Evolutionary conservation across 2,329 filamentous ascomycete species (phyloP), one percentile per base, ranked within the genome.

Genomic region (Knufia petricola): DNA sequence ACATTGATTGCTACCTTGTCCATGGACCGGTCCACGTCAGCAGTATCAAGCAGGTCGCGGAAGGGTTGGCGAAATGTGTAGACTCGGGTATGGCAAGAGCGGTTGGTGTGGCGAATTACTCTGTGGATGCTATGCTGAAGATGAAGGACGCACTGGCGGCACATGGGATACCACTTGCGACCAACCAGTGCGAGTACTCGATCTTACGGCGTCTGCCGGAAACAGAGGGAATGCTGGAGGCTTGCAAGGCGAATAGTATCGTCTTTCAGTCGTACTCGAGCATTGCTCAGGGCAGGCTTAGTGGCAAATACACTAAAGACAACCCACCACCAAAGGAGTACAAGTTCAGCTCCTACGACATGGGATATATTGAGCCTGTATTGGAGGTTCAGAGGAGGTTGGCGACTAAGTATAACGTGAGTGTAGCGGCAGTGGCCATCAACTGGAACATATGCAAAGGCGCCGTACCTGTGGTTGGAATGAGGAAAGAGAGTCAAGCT

Each of bases 401-500:
- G 46, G 65, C 64, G 0, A 61, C 64, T 7, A 61, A 63, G 47
- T 60, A 59, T 8, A 61, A 59, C 3, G 63, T 67, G 12, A 55
- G 54, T 15, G 53, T 64, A 13, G 61, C 65, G 21, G 67, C 68
- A 1, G 65, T 72, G 3, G 67, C 68, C 30, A 52, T 73, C 26
- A 73, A 73, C 51, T 72, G 66, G 53, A 65, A 65, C 8, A 63
- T 72, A 24, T 64, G 64, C 42, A 73, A 72, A 57, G 69, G 69
- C 0, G 65, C 66, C 6, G 58, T 70, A 4, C 70, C 69, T 0
- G 53, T 71, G 2, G 66, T 68, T 3, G 69, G 69, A 0, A 59
- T 70, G 3, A 63, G 68, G 38, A 69, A 66, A 38, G 53, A 60
- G 13, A 61, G 64, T n/a, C 68, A 72, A 59, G 67, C 65, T 4